Evolutionary conservation across 2,329 filamentous ascomycete species (phyloP).

Genomic region (Didymella lethalis): DNA sequence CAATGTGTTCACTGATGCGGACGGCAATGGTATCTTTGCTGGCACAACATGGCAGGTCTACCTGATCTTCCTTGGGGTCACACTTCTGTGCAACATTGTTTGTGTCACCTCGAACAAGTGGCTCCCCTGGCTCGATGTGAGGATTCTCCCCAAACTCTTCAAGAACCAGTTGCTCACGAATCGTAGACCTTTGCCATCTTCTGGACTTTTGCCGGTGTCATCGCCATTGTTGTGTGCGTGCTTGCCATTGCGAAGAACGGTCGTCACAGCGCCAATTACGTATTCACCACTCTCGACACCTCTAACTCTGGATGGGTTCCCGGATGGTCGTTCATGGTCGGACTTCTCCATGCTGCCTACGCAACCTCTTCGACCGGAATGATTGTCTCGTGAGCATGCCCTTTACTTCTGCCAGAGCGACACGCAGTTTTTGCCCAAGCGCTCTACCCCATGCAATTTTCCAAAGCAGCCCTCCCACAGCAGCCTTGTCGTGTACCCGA

Average conservation of each 20-base stretch:
- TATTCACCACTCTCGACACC: slow-evolving; percentile 73
- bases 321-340: slow-evolving; percentile 78
- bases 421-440: slow-evolving; percentile 25
- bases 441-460: slow-evolving; percentile 30
- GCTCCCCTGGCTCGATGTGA: slow-evolving; percentile 70
- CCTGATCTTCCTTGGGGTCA: slow-evolving; percentile 60
- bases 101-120: slow-evolving; percentile 62
- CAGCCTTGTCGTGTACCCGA: slow-evolving; percentile 24
- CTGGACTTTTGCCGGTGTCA: slow-evolving; percentile 75
- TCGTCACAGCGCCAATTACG: slow-evolving; percentile 67
- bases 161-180: slow-evolving; percentile 32
- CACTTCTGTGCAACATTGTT: slow-evolving; percentile 59
- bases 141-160: slow-evolving; percentile 46
- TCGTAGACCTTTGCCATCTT: slow-evolving; percentile 72
- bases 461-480: slow-evolving; percentile 31
- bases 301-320: slow-evolving; percentile 71
- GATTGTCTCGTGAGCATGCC: slow-evolving; percentile 72
- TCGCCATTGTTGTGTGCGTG: slow-evolving; percentile 69
- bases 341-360: slow-evolving; percentile 75
- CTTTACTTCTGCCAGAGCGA: slow-evolving; percentile 44
- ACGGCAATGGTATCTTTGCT: slow-evolving; percentile 56
- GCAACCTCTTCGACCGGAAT: slow-evolving; percentile 80
- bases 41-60: slow-evolving; percentile 57
- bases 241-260: slow-evolving; percentile 74
- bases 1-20: slow-evolving; percentile 61